Evolutionary conservation across 1,284 basidiomycete species (phyloP).

Genomic region (Ganoderma boninense): DNA sequence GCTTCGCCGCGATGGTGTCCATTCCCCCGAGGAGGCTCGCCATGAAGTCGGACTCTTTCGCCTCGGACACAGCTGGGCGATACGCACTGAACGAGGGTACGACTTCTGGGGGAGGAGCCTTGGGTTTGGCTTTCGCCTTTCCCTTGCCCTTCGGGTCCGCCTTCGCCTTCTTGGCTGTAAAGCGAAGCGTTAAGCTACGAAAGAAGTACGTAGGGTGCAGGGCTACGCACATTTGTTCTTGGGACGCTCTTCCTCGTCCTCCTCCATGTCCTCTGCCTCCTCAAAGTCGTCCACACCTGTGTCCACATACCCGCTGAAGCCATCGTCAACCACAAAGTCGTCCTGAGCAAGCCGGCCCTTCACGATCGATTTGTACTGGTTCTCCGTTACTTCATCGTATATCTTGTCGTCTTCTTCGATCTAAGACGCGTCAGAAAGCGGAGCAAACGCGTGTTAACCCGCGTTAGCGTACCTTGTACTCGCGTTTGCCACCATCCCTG

Average conservation of each 20-base stretch:
- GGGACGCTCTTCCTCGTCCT: constrained; percentile 43
- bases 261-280: constrained; percentile 56
- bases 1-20: constrained; percentile 55
- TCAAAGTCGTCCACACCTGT: constrained; percentile 96
- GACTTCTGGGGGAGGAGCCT: constrained; percentile 57
- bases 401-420: constrained; percentile 74
- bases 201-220: not conserved
- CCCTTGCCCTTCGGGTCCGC: constrained; percentile 43
- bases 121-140: constrained; percentile 57
- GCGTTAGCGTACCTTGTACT: constrained; percentile 44
- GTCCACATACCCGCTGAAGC: constrained; percentile 92
- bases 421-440: constrained; percentile 18
- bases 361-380: constrained; percentile 90
- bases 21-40: constrained; percentile 75
- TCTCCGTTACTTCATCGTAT: constrained; percentile 94
- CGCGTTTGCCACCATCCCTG: constrained; percentile 46
- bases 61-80: constrained; percentile 74
- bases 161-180: constrained; percentile 52
- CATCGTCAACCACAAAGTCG: constrained; percentile 97
- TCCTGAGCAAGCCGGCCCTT: constrained; percentile 87
- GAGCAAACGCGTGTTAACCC: constrained; percentile 1
- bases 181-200: not conserved
- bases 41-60: constrained; percentile 91
- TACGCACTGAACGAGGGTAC: constrained; percentile 78
- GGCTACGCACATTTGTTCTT: constrained; percentile 49